Evolutionary conservation across 2,329 filamentous ascomycete species (phyloP), one percentile per base, ranked within the genome.

Genomic region (Dactylonectria estremocensis): DNA sequence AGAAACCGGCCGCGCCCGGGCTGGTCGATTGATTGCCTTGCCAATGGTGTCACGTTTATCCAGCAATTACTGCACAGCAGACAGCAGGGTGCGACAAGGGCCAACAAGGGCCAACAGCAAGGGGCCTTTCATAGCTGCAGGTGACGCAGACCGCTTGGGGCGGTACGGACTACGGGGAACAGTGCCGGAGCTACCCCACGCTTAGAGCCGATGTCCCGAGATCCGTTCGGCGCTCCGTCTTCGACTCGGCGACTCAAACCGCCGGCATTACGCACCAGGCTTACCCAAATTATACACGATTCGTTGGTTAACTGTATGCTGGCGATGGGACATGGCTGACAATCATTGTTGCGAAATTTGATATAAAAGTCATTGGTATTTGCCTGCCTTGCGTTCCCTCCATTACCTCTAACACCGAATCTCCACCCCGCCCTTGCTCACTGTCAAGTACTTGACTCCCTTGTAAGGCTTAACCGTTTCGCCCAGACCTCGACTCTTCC

Each of bases 381-480:
- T 52, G 5, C 61, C 14, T 16, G 6, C 50, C 52, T 24, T 56
- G 20, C 62, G 48, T 18, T 16, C 43, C 24, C 20, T 8, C 9
- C 61, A 16, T 18, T 20, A 18, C 24, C 16, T 35, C 70, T 75
- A 90, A 77, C 90, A 91, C 74, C 90, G 83, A 72, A 90, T 86
- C 80, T 92, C 90, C 48, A 92, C 84, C 22, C 90, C 90, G 14
- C 87, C 87, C 69, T 89, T 89, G 76, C 90, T 92, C 55, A 92
- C 85, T 16, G 95, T 98, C 74, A 99, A 80, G 81, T 99, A 99
- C 83, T 99, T 99, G 72, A 99, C 96, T 1, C 96, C 96, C 83
- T 98, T 99, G 82, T 97, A 98, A 24, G 96, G 96, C 82, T 95
- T 97, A 45, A 98, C 90, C 2, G 93, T 90, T 72, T 97, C 94